Percentiles rank a stretch among this genome's conserved stretches.
Evolutionary conservation across 2,329 filamentous ascomycete species (phyloP).

Genomic region (Clarireedia homoeocarpa): DNA sequence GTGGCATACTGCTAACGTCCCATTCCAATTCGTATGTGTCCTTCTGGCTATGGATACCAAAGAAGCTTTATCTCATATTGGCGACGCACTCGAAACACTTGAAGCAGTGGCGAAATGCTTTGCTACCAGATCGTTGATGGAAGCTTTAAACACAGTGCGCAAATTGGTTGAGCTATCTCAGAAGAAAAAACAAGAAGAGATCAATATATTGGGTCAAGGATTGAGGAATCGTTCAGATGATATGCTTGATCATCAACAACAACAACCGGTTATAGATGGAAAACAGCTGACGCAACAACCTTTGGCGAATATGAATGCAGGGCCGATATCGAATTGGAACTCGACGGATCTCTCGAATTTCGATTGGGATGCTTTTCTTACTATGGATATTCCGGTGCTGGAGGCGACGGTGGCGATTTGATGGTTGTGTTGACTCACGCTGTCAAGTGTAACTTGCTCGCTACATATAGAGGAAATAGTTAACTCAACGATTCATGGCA

Average conservation of each 20-base stretch:
- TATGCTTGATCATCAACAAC: not conserved
- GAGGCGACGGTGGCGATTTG: slow-evolving; percentile 1
- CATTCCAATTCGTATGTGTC: slow-evolving; percentile 20
- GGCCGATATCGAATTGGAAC: not conserved
- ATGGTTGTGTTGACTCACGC: not conserved
- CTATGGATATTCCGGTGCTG: slow-evolving; percentile 8
- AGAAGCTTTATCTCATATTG: slow-evolving; percentile 16
- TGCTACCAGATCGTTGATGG: slow-evolving; percentile 14
- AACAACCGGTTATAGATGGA: no score
- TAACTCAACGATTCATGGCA: no score
- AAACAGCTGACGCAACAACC: not conserved
- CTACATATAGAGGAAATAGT: no score
- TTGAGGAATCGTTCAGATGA: not conserved
- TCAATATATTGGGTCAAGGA: not conserved
- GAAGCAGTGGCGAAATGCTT: slow-evolving; percentile 13
- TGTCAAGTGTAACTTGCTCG: not conserved
- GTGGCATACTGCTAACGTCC: slow-evolving; percentile 19
- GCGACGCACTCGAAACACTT: slow-evolving; percentile 16
- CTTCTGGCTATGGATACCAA: slow-evolving; percentile 16
- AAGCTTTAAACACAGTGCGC: slow-evolving; percentile 16
- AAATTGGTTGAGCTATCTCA: slow-evolving; percentile 17
- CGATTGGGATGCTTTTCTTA: slow-evolving; percentile 6
- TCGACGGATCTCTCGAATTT: slow-evolving; percentile 2
- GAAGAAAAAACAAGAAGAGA: slow-evolving; percentile 15
- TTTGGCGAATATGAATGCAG: not conserved